A percentile compares a stretch with the other conserved stretches of the same genome.
Conservation (phyloP, 768 basidiomycete species). For the Leccinum boreale region DNA sequence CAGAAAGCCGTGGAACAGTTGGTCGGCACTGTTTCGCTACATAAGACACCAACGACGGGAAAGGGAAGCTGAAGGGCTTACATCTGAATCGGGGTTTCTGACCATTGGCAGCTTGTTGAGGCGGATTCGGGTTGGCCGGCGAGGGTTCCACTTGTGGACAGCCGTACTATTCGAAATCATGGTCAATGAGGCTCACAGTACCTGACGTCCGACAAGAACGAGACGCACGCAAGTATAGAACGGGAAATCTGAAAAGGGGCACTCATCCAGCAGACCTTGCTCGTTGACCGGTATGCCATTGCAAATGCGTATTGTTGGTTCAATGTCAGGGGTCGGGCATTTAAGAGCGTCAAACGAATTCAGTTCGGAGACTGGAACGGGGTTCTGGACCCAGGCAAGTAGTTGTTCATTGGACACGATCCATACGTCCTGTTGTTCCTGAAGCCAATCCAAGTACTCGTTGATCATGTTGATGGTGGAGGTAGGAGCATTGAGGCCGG, state of each 20-base stretch:
- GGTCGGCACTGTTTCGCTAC: constrained; percentile 44
- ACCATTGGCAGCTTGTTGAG: constrained; percentile 44
- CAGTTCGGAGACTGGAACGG: neutral
- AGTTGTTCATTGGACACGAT: constrained; percentile 2
- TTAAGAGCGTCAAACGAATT: neutral
- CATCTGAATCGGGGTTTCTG: constrained; percentile 50
- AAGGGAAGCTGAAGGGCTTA: constrained; percentile 30
- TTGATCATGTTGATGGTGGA: constrained; percentile 5
- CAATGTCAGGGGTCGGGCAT: neutral
- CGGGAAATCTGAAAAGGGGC: neutral
- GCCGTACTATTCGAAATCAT: neutral
- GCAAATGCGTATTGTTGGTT: neutral
- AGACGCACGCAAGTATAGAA: neutral
- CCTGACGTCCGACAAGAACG: neutral
- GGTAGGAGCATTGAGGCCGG: neutral
- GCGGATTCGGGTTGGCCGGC: constrained; percentile 61
- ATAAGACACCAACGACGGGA: neutral
- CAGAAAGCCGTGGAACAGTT: constrained; percentile 80
- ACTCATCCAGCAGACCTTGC: neutral
- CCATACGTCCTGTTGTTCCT: neutral
- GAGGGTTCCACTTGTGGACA: constrained; percentile 44
- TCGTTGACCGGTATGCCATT: neutral
- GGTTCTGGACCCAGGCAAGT: neutral
- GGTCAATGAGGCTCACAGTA: neutral
- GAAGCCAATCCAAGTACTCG: neutral